Base-by-base conservation (phyloP, 345 rosid genomes). In the Gossypium rotundifolium region DNA sequence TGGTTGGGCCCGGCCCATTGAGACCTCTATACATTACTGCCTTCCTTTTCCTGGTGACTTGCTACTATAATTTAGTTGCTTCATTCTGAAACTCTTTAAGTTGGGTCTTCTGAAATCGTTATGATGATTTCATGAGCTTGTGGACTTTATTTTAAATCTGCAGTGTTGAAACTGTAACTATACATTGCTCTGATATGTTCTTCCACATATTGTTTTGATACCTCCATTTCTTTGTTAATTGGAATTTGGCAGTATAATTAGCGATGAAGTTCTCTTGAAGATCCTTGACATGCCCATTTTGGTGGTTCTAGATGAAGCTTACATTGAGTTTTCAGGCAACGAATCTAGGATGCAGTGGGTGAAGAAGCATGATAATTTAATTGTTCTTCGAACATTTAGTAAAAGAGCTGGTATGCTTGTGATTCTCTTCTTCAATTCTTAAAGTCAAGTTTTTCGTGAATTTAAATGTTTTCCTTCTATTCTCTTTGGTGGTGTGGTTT, bases 301-400 rank as follows among this genome's bases (percentile, higher is more conserved):
- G 77, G 98, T 94, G 72, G 98, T 92, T 71, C 81, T 92, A 58
- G 98, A 94, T 83, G 98, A 94, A 78, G 98, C 98, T 79, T 94
- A 94, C 75, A 85, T 91, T 9, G 98, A 94, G 75, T 92, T 94
- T 85, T 89, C 98, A 18, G 92, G 93, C 76, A 42, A 84, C 12
- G 93, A 91, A 79, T 92, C 98, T 64, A 84, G 70, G 81, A 91
- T 94, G 97, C 88, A 85, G 81, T 92, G 97, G 98, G 98, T 92
- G 80, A 94, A 94, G 85, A 81, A 89, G 79, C 86, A 92, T 72
- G 98, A 94, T 9, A 94, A 94, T 77, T 78, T 94, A 61, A 91
- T 94, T 70, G 97, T 94, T 75, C 90, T 92, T n/a, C 88, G 97
- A 49, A 94, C 98, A 38, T 94, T 92, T 81, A 94, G 98, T 90